Conservation (phyloP, 169 alveolate genomes). For the Cardiosporidium cionae region DNA sequence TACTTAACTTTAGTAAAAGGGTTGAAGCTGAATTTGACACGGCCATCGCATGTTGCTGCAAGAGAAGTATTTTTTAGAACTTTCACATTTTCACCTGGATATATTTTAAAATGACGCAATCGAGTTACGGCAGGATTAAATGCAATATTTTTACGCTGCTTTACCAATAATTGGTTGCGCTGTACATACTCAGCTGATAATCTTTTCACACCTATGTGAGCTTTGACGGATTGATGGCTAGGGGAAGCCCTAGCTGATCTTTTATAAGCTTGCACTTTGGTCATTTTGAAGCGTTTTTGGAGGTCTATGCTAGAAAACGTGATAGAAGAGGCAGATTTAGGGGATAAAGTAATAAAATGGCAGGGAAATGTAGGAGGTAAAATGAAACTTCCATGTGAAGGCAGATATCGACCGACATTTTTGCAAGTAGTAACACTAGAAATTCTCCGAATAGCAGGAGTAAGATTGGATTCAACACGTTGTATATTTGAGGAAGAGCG, state of each 20-base stretch:
- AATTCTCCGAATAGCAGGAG: no score
- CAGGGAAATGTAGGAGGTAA: no score
- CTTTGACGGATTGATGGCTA: conserved; percentile 64
- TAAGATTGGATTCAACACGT: no score
- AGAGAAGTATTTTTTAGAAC: conserved; percentile 36
- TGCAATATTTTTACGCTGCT: conserved; percentile 59
- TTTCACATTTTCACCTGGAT: conserved; percentile 62
- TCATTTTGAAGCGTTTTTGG: conserved; percentile 56
- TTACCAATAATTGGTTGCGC: conserved; percentile 48
- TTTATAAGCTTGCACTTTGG: conserved; percentile 64
- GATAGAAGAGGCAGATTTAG: no score
- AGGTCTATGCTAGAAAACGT: no score
- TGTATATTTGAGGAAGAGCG: no score
- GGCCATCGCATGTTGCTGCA: conserved; percentile 49
- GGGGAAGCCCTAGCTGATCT: conserved; percentile 76
- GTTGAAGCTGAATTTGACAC: conserved; percentile 71
- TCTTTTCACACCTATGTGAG: conserved; percentile 65
- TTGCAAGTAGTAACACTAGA: no score
- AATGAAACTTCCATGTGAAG: no score
- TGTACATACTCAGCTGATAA: conserved; percentile 72
- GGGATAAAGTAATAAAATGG: no score
- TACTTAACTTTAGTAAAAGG: conserved; percentile 36
- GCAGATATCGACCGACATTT: no score
- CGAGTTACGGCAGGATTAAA: conserved; percentile 52
- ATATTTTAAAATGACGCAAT: conserved; percentile 60